phyloP scores from a whole-genome alignment of 305 asterid species.

The Rubia peregrina region DNA sequence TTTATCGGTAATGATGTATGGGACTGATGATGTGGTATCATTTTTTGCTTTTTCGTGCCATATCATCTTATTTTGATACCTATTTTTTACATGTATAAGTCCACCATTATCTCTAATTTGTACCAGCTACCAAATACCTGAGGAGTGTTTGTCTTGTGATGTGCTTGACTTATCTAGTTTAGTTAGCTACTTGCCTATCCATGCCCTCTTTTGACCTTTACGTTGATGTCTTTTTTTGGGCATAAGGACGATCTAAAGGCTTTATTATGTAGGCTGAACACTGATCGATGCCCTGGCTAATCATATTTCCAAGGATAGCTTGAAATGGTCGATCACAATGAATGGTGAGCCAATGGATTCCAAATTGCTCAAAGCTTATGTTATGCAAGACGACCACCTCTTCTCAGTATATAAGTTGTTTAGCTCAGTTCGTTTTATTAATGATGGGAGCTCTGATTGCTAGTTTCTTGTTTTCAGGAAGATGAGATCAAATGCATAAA shows the following conservation, averaged over 20 bases:
- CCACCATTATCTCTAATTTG: neutral
- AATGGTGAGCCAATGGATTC: too few species aligned
- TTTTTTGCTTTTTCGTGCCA: neutral
- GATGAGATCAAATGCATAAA: too few species aligned
- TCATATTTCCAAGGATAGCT: too few species aligned
- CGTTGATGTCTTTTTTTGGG: neutral
- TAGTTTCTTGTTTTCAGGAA: too few species aligned
- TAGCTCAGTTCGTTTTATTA: too few species aligned
- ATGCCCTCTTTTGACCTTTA: neutral
- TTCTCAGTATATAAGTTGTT: too few species aligned
- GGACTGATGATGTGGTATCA: conserved; percentile 87
- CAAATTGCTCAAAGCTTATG: too few species aligned
- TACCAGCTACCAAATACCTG: neutral
- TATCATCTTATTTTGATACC: neutral
- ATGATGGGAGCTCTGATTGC: too few species aligned
- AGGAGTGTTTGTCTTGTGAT: neutral
- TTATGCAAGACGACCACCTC: too few species aligned
- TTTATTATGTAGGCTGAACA: too few species aligned
- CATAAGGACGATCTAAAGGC: neutral
- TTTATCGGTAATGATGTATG: conserved; percentile 83
- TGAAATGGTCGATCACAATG: too few species aligned
- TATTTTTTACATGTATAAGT: neutral
- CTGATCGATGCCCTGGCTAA: too few species aligned
- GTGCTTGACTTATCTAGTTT: neutral
- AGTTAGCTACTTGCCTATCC: neutral